Evolutionary conservation across 306 rosid genomes (phyloP).

Genomic region (Glycine tomentella): DNA sequence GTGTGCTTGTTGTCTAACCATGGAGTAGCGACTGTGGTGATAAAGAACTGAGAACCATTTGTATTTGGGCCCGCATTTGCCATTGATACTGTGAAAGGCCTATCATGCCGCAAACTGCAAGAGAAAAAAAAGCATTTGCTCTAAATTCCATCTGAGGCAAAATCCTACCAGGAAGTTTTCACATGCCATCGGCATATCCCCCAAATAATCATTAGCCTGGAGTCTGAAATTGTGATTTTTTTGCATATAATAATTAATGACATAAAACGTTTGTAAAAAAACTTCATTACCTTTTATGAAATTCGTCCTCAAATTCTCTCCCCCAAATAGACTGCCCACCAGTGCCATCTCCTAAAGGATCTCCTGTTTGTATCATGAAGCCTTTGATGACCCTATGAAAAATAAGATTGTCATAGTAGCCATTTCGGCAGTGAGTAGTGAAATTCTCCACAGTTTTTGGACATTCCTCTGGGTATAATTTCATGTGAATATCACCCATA

Average conservation of each 20-base stretch:
- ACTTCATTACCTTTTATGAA: constrained; percentile 84
- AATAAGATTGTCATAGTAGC: constrained; percentile 92
- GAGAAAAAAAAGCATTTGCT: constrained; percentile 37
- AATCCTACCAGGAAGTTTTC: constrained; percentile 13
- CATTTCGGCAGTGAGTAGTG: constrained; percentile 96
- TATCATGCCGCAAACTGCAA: constrained; percentile 92
- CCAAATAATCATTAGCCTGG: background rate
- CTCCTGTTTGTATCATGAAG: constrained; percentile 98
- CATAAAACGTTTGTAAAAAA: constrained; percentile 5
- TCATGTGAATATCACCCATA: constrained; percentile 98
- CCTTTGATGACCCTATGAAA: constrained; percentile 98
- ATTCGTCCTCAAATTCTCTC: constrained; percentile 97
- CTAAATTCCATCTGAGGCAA: constrained; percentile 38
- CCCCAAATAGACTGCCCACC: constrained; percentile 99
- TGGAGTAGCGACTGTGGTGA: constrained; percentile 99
- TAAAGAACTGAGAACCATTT: constrained; percentile 97
- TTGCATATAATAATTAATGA: background rate
- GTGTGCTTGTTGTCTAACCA: constrained; percentile 99
- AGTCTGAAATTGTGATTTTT: constrained; percentile 24
- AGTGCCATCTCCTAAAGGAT: constrained; percentile 98
- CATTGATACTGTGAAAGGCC: constrained; percentile 97
- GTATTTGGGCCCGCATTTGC: constrained; percentile 96
- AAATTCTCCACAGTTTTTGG: constrained; percentile 99
- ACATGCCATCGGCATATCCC: constrained; percentile 5
- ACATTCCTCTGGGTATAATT: constrained; percentile 93